These are phyloP conservation scores for Suillus alpinus DNA, from an alignment of 768 basidiomycete species.

Conservation along the genomic window DNA sequence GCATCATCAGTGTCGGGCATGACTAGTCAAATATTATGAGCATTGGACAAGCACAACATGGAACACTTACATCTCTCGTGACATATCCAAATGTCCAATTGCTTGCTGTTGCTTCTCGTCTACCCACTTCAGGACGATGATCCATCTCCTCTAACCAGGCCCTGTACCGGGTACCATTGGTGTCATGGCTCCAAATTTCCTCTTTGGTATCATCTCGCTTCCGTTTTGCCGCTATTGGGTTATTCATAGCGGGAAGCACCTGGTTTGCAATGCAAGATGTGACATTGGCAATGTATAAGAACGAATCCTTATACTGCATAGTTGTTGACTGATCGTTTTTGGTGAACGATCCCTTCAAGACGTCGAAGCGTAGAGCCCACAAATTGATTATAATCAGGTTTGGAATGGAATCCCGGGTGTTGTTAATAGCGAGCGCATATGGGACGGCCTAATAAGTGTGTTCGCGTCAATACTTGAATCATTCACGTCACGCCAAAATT, in stretches of 20 bases:
- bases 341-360: conserved; percentile 69
- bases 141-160: conserved; percentile 61
- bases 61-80: conserved; percentile 55
- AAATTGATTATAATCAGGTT: conserved; percentile 66
- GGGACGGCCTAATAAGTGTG: conserved; percentile 44
- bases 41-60: background rate
- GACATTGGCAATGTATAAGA: conserved; percentile 60
- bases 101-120: conserved; percentile 33
- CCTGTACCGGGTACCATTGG: conserved; percentile 48
- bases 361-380: conserved; percentile 61
- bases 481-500: background rate
- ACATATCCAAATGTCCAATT: conserved; percentile 74
- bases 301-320: conserved; percentile 64
- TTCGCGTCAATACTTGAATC: background rate
- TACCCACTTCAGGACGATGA: conserved; percentile 31
- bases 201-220: conserved; percentile 21
- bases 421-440: conserved; percentile 57
- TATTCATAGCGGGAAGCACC: conserved; percentile 53
- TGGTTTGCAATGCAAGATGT: conserved; percentile 46
- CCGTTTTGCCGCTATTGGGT: conserved; percentile 37
- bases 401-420: conserved; percentile 56
- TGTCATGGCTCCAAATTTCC: conserved; percentile 37
- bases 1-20: conserved; percentile 60
- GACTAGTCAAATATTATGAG: conserved; percentile 34
- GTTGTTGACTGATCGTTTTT: conserved; percentile 79